A percentile compares a stretch with the other conserved stretches of the same genome.
Conservation (phyloP, 495 filamentous ascomycete genomes). For the Cryomyces minteri region DNA sequence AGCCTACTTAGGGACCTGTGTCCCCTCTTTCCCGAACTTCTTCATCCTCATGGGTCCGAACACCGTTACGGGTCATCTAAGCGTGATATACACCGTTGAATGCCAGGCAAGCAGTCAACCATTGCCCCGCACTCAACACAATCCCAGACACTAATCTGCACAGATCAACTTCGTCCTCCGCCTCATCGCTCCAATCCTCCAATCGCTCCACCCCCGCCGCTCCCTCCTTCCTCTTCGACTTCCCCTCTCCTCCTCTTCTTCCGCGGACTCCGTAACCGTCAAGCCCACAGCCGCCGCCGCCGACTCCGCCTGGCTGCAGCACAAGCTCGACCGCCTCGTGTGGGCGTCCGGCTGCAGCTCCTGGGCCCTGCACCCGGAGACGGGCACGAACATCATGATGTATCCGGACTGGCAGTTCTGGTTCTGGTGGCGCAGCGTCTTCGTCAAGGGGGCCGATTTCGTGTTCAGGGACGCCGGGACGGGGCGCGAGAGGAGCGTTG, state of each 20-base stretch:
- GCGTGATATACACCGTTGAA: slow-evolving; percentile 19
- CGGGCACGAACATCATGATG: slow-evolving; percentile 16
- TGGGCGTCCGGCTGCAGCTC: slow-evolving; percentile 13
- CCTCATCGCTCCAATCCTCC: slow-evolving; percentile 12
- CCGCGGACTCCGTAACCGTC: slow-evolving; percentile 10
- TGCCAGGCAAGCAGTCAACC: slow-evolving; percentile 5
- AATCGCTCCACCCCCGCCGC: slow-evolving; percentile 4
- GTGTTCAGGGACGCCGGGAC: too few species aligned
- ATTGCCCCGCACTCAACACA: too few species aligned
- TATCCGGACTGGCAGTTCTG: slow-evolving; percentile 16
- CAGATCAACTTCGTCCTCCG: slow-evolving; percentile 16
- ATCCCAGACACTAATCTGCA: too few species aligned
- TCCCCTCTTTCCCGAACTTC: slow-evolving; percentile 17
- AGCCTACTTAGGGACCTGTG: slow-evolving; percentile 16
- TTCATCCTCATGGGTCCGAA: slow-evolving; percentile 19
- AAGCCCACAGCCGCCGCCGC: slow-evolving; percentile 4
- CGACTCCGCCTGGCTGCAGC: slow-evolving; percentile 9
- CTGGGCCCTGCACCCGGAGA: slow-evolving; percentile 15
- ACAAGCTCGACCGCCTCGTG: slow-evolving; percentile 9
- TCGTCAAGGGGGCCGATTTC: too few species aligned
- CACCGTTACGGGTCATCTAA: slow-evolving; percentile 16
- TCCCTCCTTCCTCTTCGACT: background rate
- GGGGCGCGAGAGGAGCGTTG: too few species aligned
- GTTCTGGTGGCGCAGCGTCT: slow-evolving; percentile 16
- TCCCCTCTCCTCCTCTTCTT: background rate